Conservation (phyloP, 768 basidiomycete species). For the Calocybe gangraenosa region DNA sequence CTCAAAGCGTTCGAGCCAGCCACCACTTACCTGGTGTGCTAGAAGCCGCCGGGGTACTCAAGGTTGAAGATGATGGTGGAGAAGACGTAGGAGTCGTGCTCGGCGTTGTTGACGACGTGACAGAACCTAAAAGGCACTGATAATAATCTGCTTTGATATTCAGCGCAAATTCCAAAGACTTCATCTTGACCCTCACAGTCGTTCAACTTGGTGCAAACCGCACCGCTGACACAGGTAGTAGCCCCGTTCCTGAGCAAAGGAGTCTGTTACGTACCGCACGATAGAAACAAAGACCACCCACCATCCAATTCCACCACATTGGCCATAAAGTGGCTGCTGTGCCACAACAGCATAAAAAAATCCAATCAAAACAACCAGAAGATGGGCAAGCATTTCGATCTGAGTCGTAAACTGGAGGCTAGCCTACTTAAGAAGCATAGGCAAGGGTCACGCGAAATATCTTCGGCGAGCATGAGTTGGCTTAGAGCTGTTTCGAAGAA, state of each 20-base stretch:
- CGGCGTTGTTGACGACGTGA: conserved; percentile 20
- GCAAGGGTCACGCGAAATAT: conserved; percentile 4
- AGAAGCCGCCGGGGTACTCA: conserved; percentile 18
- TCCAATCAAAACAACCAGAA: conserved; percentile 18
- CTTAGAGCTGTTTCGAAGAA: conserved; percentile 1
- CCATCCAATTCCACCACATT: conserved; percentile 52
- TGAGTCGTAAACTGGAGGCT: neutral
- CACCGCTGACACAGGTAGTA: conserved; percentile 43
- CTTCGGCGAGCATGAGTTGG: conserved; percentile 8
- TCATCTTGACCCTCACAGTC: conserved; percentile 29
- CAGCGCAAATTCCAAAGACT: neutral
- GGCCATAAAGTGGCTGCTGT: conserved; percentile 38
- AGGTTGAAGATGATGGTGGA: conserved; percentile 20
- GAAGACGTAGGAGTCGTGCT: conserved; percentile 21
- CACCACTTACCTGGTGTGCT: conserved; percentile 18
- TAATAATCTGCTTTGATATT: conserved; percentile 34
- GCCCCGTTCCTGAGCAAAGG: conserved; percentile 35
- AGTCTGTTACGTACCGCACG: neutral
- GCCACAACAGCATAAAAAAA: conserved; percentile 23
- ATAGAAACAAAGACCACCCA: conserved; percentile 14
- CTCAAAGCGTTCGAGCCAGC: neutral
- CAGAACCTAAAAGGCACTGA: conserved; percentile 43
- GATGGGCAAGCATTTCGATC: conserved; percentile 10
- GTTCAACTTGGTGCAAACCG: conserved; percentile 40
- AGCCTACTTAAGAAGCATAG: conserved; percentile 1